These are phyloP conservation scores for Cunninghamia lanceolata DNA, from an alignment of 75 land plant species.

Conservation along the genomic window DNA sequence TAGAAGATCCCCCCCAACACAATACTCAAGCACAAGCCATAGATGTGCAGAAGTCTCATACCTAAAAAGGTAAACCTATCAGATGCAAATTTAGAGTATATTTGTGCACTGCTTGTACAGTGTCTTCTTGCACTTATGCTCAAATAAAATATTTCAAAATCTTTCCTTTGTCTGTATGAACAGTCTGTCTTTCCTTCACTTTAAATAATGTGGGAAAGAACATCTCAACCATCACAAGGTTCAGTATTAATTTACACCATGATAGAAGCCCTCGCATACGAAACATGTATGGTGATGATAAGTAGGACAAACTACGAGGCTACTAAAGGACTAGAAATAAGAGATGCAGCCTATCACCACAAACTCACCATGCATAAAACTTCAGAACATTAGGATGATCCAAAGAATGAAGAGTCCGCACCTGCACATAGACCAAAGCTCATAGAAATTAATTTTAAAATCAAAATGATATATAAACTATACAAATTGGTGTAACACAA, in stretches of 20 bases:
- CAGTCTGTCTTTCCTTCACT: neutral
- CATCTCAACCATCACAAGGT: neutral
- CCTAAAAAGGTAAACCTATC: conserved; percentile 37
- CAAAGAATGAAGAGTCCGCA: conserved; percentile 73
- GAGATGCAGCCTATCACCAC: neutral
- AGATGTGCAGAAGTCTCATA: conserved; percentile 97
- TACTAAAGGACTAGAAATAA: neutral
- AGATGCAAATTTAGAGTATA: neutral
- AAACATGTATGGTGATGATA: neutral
- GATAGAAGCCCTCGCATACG: neutral
- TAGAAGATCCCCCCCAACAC: conserved; percentile 97
- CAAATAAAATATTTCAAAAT: neutral
- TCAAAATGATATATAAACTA: neutral
- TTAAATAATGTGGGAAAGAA: neutral
- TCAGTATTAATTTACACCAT: neutral
- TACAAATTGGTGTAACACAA: neutral
- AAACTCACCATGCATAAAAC: conserved; percentile 81
- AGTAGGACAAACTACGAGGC: neutral
- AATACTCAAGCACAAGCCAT: conserved; percentile 97
- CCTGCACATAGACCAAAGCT: conserved; percentile 42
- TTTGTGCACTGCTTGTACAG: neutral
- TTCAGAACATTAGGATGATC: conserved; percentile 89
- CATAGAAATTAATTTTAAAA: conserved; percentile 2
- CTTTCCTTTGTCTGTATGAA: neutral
- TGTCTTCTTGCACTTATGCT: neutral